phyloP scores from a whole-genome alignment of 495 filamentous ascomycete genomes.

The Hyaloscypha finlandica region DNA sequence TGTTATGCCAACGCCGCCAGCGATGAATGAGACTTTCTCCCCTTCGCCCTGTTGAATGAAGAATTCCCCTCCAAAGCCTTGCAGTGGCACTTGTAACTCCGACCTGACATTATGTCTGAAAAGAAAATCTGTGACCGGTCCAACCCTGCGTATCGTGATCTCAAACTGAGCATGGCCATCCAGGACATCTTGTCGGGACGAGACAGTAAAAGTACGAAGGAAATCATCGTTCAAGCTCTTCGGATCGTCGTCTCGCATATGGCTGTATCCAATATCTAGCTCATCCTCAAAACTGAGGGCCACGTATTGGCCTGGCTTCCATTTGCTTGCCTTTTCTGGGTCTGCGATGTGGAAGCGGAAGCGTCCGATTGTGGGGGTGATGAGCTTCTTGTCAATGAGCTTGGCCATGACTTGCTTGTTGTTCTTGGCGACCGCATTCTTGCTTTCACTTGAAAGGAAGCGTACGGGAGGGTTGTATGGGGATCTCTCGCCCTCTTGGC shows the following conservation, averaged over 20 bases:
- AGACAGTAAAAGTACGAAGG: conserved; percentile 78
- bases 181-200: conserved; percentile 50
- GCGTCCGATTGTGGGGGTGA: conserved; percentile 66
- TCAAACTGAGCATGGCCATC: conserved; percentile 58
- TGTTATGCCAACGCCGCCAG: conserved; percentile 81
- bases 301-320: conserved; percentile 72
- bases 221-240: conserved; percentile 80
- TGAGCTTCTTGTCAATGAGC: conserved; percentile 29
- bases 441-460: conserved; percentile 51
- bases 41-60: conserved; percentile 43
- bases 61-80: conserved; percentile 75
- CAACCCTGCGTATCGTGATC: conserved; percentile 68
- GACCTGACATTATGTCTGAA: conserved; percentile 55
- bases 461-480: conserved; percentile 73
- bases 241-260: conserved; percentile 81
- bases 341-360: conserved; percentile 60
- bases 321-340: conserved; percentile 44
- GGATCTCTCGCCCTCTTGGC: conserved; percentile 53
- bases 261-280: conserved; percentile 69
- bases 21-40: conserved; percentile 55
- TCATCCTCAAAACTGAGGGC: conserved; percentile 69
- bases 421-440: background rate
- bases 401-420: conserved; percentile 22
- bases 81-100: conserved; percentile 62
- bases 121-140: conserved; percentile 65